phyloP scores from a whole-genome alignment of 768 basidiomycete species.

The Lactarius quietus region DNA sequence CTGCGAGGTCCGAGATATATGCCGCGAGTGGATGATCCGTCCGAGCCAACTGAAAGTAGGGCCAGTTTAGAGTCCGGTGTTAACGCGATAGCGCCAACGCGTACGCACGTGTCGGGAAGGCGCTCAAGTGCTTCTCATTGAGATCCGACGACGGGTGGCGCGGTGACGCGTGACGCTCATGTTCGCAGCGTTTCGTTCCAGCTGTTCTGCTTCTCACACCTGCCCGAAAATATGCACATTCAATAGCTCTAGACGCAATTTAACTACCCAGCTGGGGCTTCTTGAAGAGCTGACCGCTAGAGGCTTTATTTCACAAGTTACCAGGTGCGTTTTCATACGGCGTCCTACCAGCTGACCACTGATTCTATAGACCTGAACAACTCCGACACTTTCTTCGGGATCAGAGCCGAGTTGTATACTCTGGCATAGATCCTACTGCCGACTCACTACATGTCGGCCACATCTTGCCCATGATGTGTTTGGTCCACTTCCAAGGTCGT shows the following conservation, averaged over 20 bases:
- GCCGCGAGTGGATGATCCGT: slow-evolving; percentile 2
- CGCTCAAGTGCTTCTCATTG: background rate
- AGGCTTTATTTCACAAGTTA: slow-evolving; percentile 26
- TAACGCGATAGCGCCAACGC: slow-evolving; percentile 6
- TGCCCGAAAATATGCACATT: background rate
- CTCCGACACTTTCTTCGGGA: slow-evolving; percentile 17
- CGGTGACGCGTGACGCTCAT: slow-evolving; percentile 13
- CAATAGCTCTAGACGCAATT: background rate
- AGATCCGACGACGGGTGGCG: background rate
- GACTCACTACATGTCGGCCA: slow-evolving; percentile 90
- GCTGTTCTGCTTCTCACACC: background rate
- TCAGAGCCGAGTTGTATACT: slow-evolving; percentile 58
- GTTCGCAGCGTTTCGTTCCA: slow-evolving; percentile 1
- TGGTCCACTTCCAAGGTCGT: slow-evolving; percentile 84
- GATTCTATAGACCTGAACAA: slow-evolving; percentile 20
- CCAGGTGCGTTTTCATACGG: slow-evolving; percentile 14
- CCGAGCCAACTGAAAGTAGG: background rate
- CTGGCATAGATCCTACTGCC: slow-evolving; percentile 92
- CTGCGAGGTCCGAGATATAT: background rate
- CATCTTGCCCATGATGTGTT: slow-evolving; percentile 78
- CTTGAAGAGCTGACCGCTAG: slow-evolving; percentile 20
- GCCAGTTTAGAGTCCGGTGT: too few relatives aligned
- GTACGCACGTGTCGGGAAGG: slow-evolving; percentile 2
- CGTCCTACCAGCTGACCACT: background rate
- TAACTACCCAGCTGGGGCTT: background rate